phyloP scores from a whole-genome alignment of 148 eudicot genomes.

The Spergularia marina region DNA sequence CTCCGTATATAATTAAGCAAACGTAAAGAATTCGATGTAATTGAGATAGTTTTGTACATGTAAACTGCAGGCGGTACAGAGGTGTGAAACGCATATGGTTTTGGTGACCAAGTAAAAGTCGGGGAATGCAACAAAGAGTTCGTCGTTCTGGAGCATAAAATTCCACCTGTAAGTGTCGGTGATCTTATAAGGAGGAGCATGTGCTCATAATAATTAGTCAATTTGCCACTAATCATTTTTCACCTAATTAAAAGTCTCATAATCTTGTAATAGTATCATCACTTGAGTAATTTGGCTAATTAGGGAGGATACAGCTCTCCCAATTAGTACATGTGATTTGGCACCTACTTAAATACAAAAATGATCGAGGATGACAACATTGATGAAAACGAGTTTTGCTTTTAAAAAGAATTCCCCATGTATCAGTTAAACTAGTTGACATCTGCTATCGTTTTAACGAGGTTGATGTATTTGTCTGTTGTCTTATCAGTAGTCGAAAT shows the following conservation, averaged over 20 bases:
- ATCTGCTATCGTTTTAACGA: too few relatives aligned
- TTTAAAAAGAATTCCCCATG: too few relatives aligned
- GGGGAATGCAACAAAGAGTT: neutral
- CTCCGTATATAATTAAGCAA: too few relatives aligned
- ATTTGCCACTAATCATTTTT: constrained; percentile 1
- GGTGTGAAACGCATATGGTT: neutral
- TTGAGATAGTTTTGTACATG: too few relatives aligned
- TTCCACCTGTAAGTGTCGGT: constrained; percentile 18
- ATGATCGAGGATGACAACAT: too few relatives aligned
- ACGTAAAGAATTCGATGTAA: too few relatives aligned
- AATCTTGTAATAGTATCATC: neutral
- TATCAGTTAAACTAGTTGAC: too few relatives aligned
- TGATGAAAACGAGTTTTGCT: too few relatives aligned
- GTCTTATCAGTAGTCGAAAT: neutral
- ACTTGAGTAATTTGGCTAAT: neutral
- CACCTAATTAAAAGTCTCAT: constrained; percentile 1
- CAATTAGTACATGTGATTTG: too few relatives aligned
- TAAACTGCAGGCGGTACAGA: too few relatives aligned
- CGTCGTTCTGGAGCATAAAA: neutral
- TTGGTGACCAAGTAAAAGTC: neutral
- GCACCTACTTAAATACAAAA: too few relatives aligned
- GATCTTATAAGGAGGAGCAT: constrained; percentile 5
- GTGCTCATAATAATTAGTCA: constrained; percentile 16
- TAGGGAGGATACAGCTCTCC: too few relatives aligned
- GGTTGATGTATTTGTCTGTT: neutral